Base-by-base conservation (phyloP, 2,329 filamentous ascomycete species). In the Thielaviopsis populi region DNA sequence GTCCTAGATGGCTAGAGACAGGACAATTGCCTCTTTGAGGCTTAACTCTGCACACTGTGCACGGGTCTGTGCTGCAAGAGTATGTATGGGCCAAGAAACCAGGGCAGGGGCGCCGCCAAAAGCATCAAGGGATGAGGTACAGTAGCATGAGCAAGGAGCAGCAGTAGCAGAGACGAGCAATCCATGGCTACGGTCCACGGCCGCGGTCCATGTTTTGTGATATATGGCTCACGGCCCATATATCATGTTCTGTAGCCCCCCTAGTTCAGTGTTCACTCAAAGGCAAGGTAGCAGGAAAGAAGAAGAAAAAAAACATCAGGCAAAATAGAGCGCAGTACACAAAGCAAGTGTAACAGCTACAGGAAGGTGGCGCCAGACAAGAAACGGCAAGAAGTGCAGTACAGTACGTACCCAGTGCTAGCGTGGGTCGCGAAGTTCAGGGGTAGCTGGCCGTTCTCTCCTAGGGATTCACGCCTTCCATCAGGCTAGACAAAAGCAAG, bases 21-120 rank as follows among this genome's bases (percentile, higher is more conserved):
- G 59, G 59, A 46, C 43, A 41, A 48, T 61, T 61, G n/a, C 42
- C 59, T 43, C 22, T 61, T 61, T 61, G 59, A 37, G 59, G 53
- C 37, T 56, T 33, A 56, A 56, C 53, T 56, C 53, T 48, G n/a
- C 41, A 50, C 59, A 61, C 59, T 61, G 59, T 61, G 42, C 59
- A 61, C 24, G 59, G 33, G 59, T 61, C 59, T 61, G 59, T 61
- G 59, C 59, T 43, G 42, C 40, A 46, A 46, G 58, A 42, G 53
- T 56, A 37, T 37, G 53, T 56, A 37, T 37, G 53, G 53, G 27
- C 53, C 53, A 56, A 60, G 40, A 19, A 30, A 27, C 30, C 53
- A 56, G 53, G 53, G 27, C 53, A 56, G 53, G 53, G 53, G 53
- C 53, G 37, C 53, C 53, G 53, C 30, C 53, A 56, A 56, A 56